A percentile compares a stretch with the other conserved stretches of the same genome.
Conservation (phyloP, 495 filamentous ascomycete species). For the Cercophora samala region DNA sequence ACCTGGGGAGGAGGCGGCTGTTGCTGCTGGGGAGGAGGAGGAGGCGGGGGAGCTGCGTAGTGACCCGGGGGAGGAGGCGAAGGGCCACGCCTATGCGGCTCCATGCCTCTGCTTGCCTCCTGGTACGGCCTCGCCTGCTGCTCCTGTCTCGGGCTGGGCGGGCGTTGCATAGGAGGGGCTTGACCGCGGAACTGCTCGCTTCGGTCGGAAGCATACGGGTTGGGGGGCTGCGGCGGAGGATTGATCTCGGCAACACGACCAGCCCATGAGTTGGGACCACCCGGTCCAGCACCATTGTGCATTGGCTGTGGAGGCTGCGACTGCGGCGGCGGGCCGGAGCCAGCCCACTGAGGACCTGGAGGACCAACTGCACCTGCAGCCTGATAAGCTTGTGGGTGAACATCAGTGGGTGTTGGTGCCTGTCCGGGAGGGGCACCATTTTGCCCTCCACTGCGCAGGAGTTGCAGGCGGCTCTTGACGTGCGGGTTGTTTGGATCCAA, state of each 20-base stretch:
- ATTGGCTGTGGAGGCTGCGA: conserved; percentile 45
- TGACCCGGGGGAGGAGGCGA: conserved; percentile 52
- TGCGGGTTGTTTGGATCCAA: conserved; percentile 90
- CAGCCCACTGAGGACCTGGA: conserved; percentile 83
- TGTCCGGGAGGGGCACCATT: conserved; percentile 60
- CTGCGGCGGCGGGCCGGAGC: conserved; percentile 58
- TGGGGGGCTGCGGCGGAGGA: conserved; percentile 65
- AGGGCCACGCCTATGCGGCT: conserved; percentile 39
- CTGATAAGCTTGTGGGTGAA: conserved; percentile 76
- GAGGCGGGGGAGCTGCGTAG: conserved; percentile 57
- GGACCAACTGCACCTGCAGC: conserved; percentile 62
- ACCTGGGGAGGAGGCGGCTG: conserved; percentile 47
- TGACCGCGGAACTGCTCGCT: conserved; percentile 57
- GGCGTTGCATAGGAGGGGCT: conserved; percentile 49
- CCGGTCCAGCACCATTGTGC: conserved; percentile 54
- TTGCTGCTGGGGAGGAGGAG: conserved; percentile 54
- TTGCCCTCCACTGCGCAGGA: conserved; percentile 75
- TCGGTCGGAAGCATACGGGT: conserved; percentile 70
- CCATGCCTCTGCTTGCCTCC: conserved; percentile 58
- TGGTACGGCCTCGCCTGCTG: conserved; percentile 71
- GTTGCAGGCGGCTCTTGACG: conserved; percentile 90
- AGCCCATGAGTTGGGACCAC: conserved; percentile 65
- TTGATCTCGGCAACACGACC: conserved; percentile 75
- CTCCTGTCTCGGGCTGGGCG: conserved; percentile 66
- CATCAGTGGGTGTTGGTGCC: conserved; percentile 49